Conservation (phyloP, 495 filamentous ascomycete species). For the Penicillium bialowiezense region DNA sequence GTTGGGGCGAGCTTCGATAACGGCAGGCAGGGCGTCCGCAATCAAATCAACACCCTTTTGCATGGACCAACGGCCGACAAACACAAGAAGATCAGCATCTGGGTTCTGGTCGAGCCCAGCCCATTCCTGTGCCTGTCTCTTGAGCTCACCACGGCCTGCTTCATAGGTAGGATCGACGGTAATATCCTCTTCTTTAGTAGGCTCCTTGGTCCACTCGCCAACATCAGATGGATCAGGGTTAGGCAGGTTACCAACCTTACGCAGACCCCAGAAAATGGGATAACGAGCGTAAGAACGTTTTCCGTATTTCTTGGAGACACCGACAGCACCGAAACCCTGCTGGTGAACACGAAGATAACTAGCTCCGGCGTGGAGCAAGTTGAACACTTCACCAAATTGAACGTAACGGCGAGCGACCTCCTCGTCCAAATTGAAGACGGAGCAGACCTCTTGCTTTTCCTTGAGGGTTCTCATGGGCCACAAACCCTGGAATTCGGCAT, state of each 20-base stretch:
- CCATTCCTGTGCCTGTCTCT: conserved; percentile 74
- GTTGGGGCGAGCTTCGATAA: conserved; percentile 64
- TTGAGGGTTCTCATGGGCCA: conserved; percentile 74
- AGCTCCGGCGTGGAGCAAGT: conserved; percentile 69
- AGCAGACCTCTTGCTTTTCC: conserved; percentile 65
- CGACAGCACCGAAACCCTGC: conserved; percentile 71
- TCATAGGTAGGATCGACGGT: conserved; percentile 58
- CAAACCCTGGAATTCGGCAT: conserved; percentile 73
- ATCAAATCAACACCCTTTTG: conserved; percentile 80
- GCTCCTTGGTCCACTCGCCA: conserved; percentile 60
- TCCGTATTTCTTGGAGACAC: conserved; percentile 72
- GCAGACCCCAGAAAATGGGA: conserved; percentile 74
- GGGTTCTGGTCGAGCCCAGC: conserved; percentile 66
- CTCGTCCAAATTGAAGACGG: conserved; percentile 59
- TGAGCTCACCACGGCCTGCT: conserved; percentile 54
- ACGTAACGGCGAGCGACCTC: conserved; percentile 41
- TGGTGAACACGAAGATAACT: conserved; percentile 75
- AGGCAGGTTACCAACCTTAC: conserved; percentile 67
- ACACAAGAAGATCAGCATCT: conserved; percentile 71
- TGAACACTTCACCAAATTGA: conserved; percentile 67
- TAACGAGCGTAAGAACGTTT: conserved; percentile 72
- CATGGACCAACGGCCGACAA: conserved; percentile 76
- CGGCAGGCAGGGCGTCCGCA: conserved; percentile 71
- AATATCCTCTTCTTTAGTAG: conserved; percentile 49
- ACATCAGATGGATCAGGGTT: conserved; percentile 77